Evolutionary conservation across 2,329 filamentous ascomycete genomes (phyloP).

Genomic region (Cercospora zeae-maydis): DNA sequence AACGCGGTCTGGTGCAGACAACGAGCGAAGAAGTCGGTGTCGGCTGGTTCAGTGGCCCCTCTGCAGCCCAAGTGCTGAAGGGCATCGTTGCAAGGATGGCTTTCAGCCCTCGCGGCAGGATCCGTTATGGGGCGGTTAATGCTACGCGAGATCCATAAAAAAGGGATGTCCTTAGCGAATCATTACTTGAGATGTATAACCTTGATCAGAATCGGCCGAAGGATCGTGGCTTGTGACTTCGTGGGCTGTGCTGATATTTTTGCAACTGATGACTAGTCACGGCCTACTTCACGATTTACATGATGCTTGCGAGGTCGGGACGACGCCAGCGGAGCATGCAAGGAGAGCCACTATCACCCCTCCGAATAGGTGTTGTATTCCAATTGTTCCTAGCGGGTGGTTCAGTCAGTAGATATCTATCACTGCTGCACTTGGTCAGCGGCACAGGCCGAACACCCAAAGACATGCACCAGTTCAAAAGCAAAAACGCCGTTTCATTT

Average conservation of each 20-base stretch:
- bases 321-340: no score
- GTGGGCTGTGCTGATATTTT: neutral
- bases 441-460: neutral
- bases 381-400: no score
- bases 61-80: neutral
- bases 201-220: neutral
- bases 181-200: neutral
- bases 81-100: neutral
- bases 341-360: no score
- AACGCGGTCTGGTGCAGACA: neutral
- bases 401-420: no score
- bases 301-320: neutral
- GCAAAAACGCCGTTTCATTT: constrained; percentile 2
- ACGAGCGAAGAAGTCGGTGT: neutral
- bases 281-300: neutral
- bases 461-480: neutral
- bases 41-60: neutral
- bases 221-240: neutral
- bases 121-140: neutral
- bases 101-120: neutral
- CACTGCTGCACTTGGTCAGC: neutral
- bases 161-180: neutral
- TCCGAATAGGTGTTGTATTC: no score
- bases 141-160: constrained; percentile 3
- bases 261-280: neutral